These are phyloP conservation scores for Dentipellis fragilis DNA, from an alignment of 768 basidiomycete genomes.

Conservation along the genomic window DNA sequence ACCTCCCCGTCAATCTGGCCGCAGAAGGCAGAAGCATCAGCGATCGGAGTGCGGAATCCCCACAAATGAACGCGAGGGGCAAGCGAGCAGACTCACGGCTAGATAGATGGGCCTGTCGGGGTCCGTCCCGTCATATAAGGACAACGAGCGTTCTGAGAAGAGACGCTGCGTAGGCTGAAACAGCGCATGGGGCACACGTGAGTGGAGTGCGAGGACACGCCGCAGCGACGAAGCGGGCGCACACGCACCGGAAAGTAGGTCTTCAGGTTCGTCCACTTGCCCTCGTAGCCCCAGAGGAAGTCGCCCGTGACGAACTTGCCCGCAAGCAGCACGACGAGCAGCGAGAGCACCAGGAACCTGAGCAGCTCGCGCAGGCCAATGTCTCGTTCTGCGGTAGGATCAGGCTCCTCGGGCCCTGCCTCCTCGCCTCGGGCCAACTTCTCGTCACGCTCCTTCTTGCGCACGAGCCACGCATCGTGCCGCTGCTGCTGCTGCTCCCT, in stretches of 20 bases:
- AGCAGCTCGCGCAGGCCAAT: constrained; percentile 55
- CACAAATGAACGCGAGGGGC: constrained; percentile 27
- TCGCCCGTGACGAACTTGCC: constrained; percentile 86
- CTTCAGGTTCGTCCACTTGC: constrained; percentile 49
- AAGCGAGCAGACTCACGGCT: constrained; percentile 43
- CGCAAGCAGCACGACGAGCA: constrained; percentile 45
- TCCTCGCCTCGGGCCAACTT: constrained; percentile 67
- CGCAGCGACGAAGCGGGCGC: neutral
- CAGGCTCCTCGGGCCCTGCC: constrained; percentile 61
- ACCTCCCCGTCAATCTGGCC: constrained; percentile 83
- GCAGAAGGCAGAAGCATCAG: constrained; percentile 4
- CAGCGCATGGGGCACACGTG: neutral
- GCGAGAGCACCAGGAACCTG: constrained; percentile 53
- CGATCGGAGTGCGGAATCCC: constrained; percentile 30
- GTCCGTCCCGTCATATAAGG: constrained; percentile 62
- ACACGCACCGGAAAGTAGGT: constrained; percentile 54
- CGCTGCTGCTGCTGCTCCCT: constrained; percentile 47
- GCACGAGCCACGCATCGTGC: constrained; percentile 57
- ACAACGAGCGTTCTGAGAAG: constrained; percentile 65
- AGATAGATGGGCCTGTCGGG: constrained; percentile 67
- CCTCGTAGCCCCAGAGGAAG: constrained; percentile 75
- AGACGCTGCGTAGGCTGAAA: constrained; percentile 48
- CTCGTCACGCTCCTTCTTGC: constrained; percentile 61
- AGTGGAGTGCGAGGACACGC: neutral
- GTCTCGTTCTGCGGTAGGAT: constrained; percentile 62